These are phyloP conservation scores for Artemisia annua DNA, from an alignment of 129 eudicot genomes.

Conservation along the genomic window DNA sequence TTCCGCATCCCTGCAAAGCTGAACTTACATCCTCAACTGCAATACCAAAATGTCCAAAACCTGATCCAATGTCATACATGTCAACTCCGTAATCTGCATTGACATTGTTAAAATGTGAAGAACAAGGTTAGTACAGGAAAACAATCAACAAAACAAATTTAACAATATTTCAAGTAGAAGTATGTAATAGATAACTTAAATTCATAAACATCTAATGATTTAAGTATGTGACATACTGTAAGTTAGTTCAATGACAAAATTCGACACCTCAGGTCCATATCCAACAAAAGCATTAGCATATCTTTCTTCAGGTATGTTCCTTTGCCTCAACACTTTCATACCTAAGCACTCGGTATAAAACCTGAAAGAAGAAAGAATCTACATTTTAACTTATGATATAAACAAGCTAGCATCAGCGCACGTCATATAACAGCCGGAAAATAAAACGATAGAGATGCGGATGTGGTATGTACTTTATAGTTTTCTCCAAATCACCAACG, in stretches of 20 bases:
- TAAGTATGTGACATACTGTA: conserved; percentile 56
- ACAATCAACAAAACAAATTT: background rate
- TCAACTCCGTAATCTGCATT: conserved; percentile 75
- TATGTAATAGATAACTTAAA: background rate
- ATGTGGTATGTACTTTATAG: conserved; percentile 56
- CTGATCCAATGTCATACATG: conserved; percentile 74
- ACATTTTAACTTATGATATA: background rate
- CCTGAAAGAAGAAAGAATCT: conserved; percentile 33
- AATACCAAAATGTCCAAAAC: conserved; percentile 81
- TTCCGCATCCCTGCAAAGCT: too few relatives aligned
- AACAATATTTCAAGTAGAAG: background rate
- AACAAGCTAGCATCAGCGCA: too few relatives aligned
- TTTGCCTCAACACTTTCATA: conserved; percentile 82
- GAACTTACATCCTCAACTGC: conserved; percentile 78
- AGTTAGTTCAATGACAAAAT: conserved; percentile 82
- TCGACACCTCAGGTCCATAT: conserved; percentile 84
- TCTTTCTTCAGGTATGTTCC: conserved; percentile 85
- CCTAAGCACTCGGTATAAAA: conserved; percentile 90
- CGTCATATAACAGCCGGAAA: too few relatives aligned
- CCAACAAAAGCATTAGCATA: conserved; percentile 86
- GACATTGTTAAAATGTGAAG: background rate
- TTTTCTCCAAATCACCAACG: conserved; percentile 87
- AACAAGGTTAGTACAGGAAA: conserved; percentile 7
- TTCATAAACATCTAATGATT: conserved; percentile 13
- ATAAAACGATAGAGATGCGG: background rate